Evolutionary conservation across 2,329 filamentous ascomycete genomes (phyloP).

Genomic region (Fusarium musae): DNA sequence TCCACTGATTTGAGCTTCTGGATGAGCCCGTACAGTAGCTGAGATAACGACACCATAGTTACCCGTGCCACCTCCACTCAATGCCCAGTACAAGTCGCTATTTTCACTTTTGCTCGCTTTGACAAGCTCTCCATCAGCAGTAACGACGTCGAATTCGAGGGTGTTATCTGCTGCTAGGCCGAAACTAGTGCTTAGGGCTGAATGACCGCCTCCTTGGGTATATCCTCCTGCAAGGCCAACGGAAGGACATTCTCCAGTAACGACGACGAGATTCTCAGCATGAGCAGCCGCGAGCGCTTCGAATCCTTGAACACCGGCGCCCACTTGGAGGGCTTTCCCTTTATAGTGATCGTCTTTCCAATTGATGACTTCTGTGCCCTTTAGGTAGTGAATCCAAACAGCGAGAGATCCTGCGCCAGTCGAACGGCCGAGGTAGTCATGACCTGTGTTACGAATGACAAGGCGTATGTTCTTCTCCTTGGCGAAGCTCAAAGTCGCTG

Average conservation of each 20-base stretch:
- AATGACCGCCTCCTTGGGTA: conserved; percentile 67
- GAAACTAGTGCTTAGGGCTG: conserved; percentile 60
- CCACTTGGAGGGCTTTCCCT: conserved; percentile 64
- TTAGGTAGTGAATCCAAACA: conserved; percentile 56
- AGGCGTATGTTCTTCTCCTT: conserved; percentile 56
- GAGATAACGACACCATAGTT: conserved; percentile 67
- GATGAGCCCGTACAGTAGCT: conserved; percentile 63
- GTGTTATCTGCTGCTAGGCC: conserved; percentile 71
- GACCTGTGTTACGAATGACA: conserved; percentile 63
- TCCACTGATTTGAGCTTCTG: conserved; percentile 51
- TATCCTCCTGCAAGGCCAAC: conserved; percentile 70
- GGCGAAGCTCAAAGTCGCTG: conserved; percentile 45
- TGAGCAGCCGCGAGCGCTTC: conserved; percentile 60
- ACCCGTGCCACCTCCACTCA: conserved; percentile 68
- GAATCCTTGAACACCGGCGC: conserved; percentile 63
- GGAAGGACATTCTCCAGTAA: conserved; percentile 65
- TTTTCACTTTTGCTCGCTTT: conserved; percentile 60
- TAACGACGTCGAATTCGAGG: conserved; percentile 66
- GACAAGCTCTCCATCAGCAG: conserved; percentile 58
- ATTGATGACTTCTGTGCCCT: conserved; percentile 52
- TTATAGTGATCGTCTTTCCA: conserved; percentile 57
- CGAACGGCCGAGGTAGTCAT: conserved; percentile 66
- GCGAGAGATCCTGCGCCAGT: conserved; percentile 60
- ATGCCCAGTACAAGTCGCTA: conserved; percentile 70
- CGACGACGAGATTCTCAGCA: conserved; percentile 57